phyloP scores from a whole-genome alignment of 2,329 filamentous ascomycete species.

The Drechslera avenae region DNA sequence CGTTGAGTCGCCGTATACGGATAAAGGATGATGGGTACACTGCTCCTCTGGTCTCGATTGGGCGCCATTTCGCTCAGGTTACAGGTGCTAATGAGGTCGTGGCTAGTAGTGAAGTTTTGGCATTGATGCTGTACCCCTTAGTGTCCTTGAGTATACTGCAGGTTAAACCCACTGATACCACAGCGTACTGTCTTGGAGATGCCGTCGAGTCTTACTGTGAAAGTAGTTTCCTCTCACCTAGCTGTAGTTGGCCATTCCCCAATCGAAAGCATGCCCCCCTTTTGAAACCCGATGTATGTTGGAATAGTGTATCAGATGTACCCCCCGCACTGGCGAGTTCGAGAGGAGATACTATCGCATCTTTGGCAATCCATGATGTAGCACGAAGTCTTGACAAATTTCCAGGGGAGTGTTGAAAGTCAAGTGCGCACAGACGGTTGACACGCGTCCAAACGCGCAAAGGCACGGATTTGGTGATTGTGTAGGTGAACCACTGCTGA shows the following conservation, averaged over 20 bases:
- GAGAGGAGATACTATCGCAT: too few species aligned
- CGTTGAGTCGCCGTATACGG: neutral
- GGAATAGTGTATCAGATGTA: neutral
- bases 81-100: conserved; percentile 7
- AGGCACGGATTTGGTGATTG: neutral
- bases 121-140: conserved; percentile 5
- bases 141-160: neutral
- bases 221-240: neutral
- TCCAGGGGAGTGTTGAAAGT: neutral
- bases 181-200: neutral
- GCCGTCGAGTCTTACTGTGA: neutral
- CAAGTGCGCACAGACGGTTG: neutral
- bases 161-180: neutral
- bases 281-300: neutral
- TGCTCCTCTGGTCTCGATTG: neutral
- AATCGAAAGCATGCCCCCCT: neutral
- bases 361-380: too few species aligned
- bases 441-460: neutral
- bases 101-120: neutral
- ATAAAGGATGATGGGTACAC: neutral
- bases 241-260: neutral
- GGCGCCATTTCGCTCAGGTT: neutral
- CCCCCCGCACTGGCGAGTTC: neutral
- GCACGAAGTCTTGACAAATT: neutral
- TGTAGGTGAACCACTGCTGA: neutral